These are phyloP conservation scores for Obelidium mucronatum DNA, from an alignment of 192 early-diverging fungal genomes.

Conservation along the genomic window DNA sequence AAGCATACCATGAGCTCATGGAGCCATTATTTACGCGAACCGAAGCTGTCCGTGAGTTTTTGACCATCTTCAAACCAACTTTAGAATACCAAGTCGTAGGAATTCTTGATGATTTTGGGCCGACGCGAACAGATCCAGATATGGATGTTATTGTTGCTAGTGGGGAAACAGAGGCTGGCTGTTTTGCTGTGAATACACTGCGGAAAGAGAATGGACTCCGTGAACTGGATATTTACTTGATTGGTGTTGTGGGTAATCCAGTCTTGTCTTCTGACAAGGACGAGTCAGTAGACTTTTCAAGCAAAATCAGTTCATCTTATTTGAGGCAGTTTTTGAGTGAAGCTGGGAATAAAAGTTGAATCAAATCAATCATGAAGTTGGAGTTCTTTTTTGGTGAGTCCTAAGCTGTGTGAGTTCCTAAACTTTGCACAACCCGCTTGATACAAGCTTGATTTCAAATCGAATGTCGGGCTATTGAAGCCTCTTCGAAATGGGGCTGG, in stretches of 20 bases:
- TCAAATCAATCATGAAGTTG: no score
- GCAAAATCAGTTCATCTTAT: not conserved
- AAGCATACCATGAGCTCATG: slow-evolving; percentile 73
- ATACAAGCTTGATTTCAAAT: no score
- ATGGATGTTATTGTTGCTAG: slow-evolving; percentile 86
- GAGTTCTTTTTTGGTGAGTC: no score
- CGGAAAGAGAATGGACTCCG: slow-evolving; percentile 61
- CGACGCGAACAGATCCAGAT: slow-evolving; percentile 74
- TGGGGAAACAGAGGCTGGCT: slow-evolving; percentile 77
- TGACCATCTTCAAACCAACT: slow-evolving; percentile 56
- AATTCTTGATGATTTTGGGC: slow-evolving; percentile 86
- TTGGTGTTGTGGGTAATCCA: slow-evolving; percentile 59
- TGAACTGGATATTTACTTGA: slow-evolving; percentile 70
- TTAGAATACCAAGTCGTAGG: slow-evolving; percentile 67
- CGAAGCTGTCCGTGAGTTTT: slow-evolving; percentile 64
- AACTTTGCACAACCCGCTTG: no score
- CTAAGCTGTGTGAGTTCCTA: no score
- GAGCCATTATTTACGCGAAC: slow-evolving; percentile 71
- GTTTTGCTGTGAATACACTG: slow-evolving; percentile 74
- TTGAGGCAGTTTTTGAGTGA: not conserved
- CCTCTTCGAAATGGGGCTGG: no score
- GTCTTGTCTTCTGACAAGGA: not conserved
- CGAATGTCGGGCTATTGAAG: no score
- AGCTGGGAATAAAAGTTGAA: no score
- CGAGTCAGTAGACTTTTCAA: not conserved